These are phyloP conservation scores for Sugiyamaella qingdaonensis DNA, from an alignment of 805 yeast genomes.

Conservation along the genomic window DNA sequence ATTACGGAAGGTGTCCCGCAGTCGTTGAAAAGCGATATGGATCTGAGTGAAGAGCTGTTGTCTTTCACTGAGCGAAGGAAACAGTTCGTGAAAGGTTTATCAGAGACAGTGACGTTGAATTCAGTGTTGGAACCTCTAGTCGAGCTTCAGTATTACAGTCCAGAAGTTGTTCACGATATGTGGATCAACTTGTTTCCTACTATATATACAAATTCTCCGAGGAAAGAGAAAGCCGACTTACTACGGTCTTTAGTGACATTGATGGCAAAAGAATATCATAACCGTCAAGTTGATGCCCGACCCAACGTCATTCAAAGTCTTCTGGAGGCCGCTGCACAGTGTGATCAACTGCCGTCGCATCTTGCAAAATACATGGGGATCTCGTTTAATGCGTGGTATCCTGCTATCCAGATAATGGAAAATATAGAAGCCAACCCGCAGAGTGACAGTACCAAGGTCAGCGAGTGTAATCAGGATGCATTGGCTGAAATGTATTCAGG, in stretches of 20 bases:
- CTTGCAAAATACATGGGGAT: slow-evolving; percentile 82
- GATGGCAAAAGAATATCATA: slow-evolving; percentile 85
- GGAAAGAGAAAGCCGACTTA: slow-evolving; percentile 78
- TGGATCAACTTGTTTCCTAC: slow-evolving; percentile 85
- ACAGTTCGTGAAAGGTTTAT: slow-evolving; percentile 35
- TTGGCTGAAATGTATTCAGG: slow-evolving; percentile 82
- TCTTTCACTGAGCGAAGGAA: slow-evolving; percentile 18
- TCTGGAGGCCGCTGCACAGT: slow-evolving; percentile 74
- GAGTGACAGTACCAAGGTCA: slow-evolving; percentile 66
- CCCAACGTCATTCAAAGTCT: slow-evolving; percentile 85
- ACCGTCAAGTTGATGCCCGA: slow-evolving; percentile 79
- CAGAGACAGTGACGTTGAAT: slow-evolving; percentile 43
- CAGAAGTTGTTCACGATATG: slow-evolving; percentile 70
- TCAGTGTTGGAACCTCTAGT: slow-evolving; percentile 66
- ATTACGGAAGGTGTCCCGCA: not conserved
- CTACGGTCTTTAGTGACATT: slow-evolving; percentile 74
- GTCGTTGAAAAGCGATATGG: not conserved
- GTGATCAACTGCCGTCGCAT: slow-evolving; percentile 90
- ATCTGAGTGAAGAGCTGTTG: slow-evolving; percentile 19
- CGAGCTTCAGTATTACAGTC: slow-evolving; percentile 77
- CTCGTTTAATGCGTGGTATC: slow-evolving; percentile 87
- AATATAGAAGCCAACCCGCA: slow-evolving; percentile 55
- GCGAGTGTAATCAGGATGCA: slow-evolving; percentile 87
- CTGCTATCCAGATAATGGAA: slow-evolving; percentile 80
- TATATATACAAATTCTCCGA: slow-evolving; percentile 67